Evolutionary conservation across 1,139 yeast species (phyloP).

Genomic region (Geotrichum macrosporum): DNA sequence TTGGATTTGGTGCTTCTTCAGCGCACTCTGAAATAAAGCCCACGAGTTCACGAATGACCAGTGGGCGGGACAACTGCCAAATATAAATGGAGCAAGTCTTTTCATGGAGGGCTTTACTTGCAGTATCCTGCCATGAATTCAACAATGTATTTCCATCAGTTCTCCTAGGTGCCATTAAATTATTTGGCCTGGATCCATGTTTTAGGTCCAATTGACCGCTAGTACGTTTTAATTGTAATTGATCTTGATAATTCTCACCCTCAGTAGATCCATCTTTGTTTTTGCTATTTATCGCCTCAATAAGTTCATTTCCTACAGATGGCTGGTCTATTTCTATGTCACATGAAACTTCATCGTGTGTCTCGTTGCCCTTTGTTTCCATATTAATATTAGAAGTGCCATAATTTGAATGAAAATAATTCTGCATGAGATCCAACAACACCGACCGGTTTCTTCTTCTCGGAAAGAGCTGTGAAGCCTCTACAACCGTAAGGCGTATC

Average conservation of each 20-base stretch:
- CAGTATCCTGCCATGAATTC: neutral
- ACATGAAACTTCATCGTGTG: neutral
- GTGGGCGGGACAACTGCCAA: constrained; percentile 16
- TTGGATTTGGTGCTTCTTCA: constrained; percentile 5
- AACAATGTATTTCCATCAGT: neutral
- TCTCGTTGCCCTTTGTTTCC: neutral
- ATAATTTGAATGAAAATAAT: too few relatives aligned
- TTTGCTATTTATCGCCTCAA: neutral
- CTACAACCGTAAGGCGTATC: too few relatives aligned
- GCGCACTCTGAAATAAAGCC: constrained; percentile 9
- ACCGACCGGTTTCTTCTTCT: too few relatives aligned
- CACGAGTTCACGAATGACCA: constrained; percentile 13
- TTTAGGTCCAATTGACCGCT: neutral
- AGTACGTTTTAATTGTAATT: neutral
- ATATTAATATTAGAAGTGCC: neutral
- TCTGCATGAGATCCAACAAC: too few relatives aligned
- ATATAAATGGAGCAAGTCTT: constrained; percentile 13
- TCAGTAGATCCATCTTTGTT: constrained; percentile 5
- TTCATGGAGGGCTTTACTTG: constrained; percentile 2
- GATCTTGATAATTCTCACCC: neutral
- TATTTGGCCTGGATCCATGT: neutral
- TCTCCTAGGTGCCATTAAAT: neutral
- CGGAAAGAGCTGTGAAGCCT: too few relatives aligned
- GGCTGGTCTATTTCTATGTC: neutral
- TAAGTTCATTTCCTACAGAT: constrained; percentile 6